Base-by-base conservation (phyloP, 768 basidiomycete genomes). In the Pleurotus eryngii region DNA sequence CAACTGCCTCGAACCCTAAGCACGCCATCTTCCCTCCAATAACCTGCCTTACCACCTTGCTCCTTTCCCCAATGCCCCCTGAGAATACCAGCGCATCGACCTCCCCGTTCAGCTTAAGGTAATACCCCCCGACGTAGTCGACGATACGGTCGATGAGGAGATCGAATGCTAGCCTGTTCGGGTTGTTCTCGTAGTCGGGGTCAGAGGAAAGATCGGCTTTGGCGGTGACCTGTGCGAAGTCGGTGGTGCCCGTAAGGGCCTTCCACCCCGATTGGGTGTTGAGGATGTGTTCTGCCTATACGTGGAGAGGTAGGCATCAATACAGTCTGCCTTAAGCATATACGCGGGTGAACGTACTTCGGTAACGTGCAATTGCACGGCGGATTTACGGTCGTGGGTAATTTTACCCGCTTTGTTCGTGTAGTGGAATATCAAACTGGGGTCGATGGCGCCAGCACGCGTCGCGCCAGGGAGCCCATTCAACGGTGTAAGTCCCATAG, bases 401-500 rank as follows among this genome's bases (percentile, higher is more conserved):
- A 89, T 82, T 20, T 70, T 70, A 8, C 76, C 78, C 0, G 77
- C 77, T 51, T 76, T 74, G 59, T 80, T 80, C 46, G 82, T 83
- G 67, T 88, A 87, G 66, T 96, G 94, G 73, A 96, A 95, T 60
- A 96, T 87, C 50, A 95, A 80, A 42, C 85, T 86, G 12, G 93
- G 91, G 69, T 97, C 95, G 65, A 95, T 76, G 1, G 81, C 78
- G 7, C 95, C 94, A 12, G 86, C 82, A 49, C 95, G 86, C 1
- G 94, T 95, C 1, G 91, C 92, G 14, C 95, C 94, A 3, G 94
- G 92, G 0, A 96, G 75, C 2, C 93, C 93, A 55, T 85, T 56
- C n/a, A 56, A 46, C 3, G 93, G 94, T 1, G 95, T 95, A 38
- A 97, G 80, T 3, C 93, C 94, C 95, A 97, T 97, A 38, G 84